Percentiles rank a stretch among this genome's conserved stretches.
Evolutionary conservation across 192 early-diverging fungal species (phyloP).

Genomic region (Rhizophlyctis rosea): DNA sequence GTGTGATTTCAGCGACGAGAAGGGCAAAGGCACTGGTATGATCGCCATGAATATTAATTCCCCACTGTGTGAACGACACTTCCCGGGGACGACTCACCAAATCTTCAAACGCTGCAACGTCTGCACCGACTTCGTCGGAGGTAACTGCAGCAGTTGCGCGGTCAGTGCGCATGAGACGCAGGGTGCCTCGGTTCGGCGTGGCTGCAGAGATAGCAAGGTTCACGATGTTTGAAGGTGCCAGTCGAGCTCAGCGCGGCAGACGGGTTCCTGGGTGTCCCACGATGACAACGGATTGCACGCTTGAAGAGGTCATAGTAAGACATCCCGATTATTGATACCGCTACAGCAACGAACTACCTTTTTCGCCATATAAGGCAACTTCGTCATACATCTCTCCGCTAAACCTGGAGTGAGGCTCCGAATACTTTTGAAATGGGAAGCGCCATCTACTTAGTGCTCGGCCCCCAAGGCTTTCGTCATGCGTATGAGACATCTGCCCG

Average conservation of each 20-base stretch:
- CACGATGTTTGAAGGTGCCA: conserved; percentile 21
- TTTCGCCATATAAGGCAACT: conserved; percentile 4
- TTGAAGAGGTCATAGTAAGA: not conserved
- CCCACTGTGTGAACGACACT: no score
- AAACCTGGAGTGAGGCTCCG: no score
- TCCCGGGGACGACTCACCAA: conserved; percentile 18
- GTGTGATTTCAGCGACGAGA: conserved; percentile 9
- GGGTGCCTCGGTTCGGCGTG: conserved; percentile 12
- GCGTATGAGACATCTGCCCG: conserved; percentile 19
- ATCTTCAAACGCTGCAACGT: conserved; percentile 15
- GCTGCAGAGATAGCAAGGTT: no score
- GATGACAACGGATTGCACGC: not conserved
- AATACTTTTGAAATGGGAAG: no score
- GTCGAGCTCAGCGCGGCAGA: conserved; percentile 16
- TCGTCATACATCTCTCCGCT: not conserved
- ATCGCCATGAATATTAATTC: no score
- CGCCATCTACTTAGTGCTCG: conserved; percentile 4
- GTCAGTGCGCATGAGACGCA: conserved; percentile 15
- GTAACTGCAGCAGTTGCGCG: conserved; percentile 8
- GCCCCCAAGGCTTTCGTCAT: conserved; percentile 10
- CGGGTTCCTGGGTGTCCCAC: conserved; percentile 4
- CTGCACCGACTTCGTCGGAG: conserved; percentile 8
- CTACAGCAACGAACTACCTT: conserved; percentile 6
- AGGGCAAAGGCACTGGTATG: no score
- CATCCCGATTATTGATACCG: not conserved